Conservation (phyloP, 2,329 filamentous ascomycete species). For the Exophiala xenobiotica region DNA sequence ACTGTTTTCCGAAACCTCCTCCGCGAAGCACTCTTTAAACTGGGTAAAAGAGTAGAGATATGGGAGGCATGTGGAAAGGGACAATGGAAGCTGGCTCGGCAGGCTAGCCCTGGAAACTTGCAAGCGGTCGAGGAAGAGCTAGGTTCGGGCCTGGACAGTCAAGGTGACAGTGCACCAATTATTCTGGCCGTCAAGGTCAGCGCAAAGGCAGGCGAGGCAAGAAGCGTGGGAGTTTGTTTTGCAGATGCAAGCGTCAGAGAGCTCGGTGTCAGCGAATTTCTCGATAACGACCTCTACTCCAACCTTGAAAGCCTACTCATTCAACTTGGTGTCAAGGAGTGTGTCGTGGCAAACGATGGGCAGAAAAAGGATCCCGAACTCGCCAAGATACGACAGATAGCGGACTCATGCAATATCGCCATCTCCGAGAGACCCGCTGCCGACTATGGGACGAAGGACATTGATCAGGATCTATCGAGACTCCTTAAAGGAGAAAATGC, state of each 20-base stretch:
- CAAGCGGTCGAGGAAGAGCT: slow-evolving; percentile 97
- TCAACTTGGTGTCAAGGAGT: slow-evolving; percentile 93
- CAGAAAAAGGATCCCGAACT: slow-evolving; percentile 84
- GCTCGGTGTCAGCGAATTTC: slow-evolving; percentile 92
- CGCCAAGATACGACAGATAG: slow-evolving; percentile 80
- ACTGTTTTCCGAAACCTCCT: slow-evolving; percentile 96
- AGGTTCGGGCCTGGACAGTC: slow-evolving; percentile 61
- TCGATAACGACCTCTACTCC: slow-evolving; percentile 98
- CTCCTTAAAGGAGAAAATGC: slow-evolving; percentile 83
- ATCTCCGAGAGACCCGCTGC: slow-evolving; percentile 73
- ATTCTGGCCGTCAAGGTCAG: slow-evolving; percentile 93
- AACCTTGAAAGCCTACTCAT: slow-evolving; percentile 97
- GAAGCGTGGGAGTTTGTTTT: slow-evolving; percentile 92
- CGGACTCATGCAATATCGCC: slow-evolving; percentile 87
- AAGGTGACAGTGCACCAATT: slow-evolving; percentile 68
- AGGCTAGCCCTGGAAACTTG: slow-evolving; percentile 91
- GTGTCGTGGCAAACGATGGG: slow-evolving; percentile 76
- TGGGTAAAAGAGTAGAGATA: slow-evolving; percentile 89
- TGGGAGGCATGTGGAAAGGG: slow-evolving; percentile 73
- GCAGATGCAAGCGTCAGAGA: slow-evolving; percentile 95
- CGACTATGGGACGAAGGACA: slow-evolving; percentile 87
- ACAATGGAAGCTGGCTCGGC: slow-evolving; percentile 87
- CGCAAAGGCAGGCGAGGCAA: slow-evolving; percentile 78
- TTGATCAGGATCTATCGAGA: slow-evolving; percentile 89
- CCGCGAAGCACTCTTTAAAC: slow-evolving; percentile 85